Evolutionary conservation across 495 filamentous ascomycete genomes (phyloP).

Genomic region (Paragyromitra xinjiangensis): DNA sequence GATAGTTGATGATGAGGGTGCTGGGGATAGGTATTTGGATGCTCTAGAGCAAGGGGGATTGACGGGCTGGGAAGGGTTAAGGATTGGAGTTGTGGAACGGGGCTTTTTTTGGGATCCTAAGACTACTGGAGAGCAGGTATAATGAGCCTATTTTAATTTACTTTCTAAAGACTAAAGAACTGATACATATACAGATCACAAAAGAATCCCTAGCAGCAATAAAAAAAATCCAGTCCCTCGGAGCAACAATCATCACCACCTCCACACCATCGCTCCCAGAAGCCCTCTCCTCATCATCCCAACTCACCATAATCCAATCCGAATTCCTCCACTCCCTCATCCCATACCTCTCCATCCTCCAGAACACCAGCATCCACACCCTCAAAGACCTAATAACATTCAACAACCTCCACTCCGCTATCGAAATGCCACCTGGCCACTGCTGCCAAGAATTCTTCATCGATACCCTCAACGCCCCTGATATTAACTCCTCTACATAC

Average conservation of each 20-base stretch:
- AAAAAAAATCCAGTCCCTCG: constrained; percentile 43
- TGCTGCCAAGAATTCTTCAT: constrained; percentile 55
- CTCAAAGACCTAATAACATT: constrained; percentile 44
- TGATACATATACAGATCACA: constrained; percentile 6
- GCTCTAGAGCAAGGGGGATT: constrained; percentile 44
- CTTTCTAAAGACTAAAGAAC: not conserved
- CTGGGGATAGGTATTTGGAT: constrained; percentile 39
- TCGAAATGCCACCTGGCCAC: constrained; percentile 54
- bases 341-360: constrained; percentile 32
- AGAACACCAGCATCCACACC: constrained; percentile 31
- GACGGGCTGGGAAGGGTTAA: constrained; percentile 28
- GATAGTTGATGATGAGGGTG: constrained; percentile 41
- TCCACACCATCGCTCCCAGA: constrained; percentile 18
- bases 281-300: not conserved
- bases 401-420: constrained; percentile 40
- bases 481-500: constrained; percentile 33
- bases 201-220: constrained; percentile 50
- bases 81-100: constrained; percentile 25
- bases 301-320: constrained; percentile 15
- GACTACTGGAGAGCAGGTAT: constrained; percentile 7
- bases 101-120: constrained; percentile 10
- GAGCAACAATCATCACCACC: constrained; percentile 20
- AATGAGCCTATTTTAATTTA: not conserved
- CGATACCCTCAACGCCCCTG: constrained; percentile 23
- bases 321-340: constrained; percentile 41